Conservation (phyloP, 257 asterid genomes). For the Catharanthus roseus region DNA sequence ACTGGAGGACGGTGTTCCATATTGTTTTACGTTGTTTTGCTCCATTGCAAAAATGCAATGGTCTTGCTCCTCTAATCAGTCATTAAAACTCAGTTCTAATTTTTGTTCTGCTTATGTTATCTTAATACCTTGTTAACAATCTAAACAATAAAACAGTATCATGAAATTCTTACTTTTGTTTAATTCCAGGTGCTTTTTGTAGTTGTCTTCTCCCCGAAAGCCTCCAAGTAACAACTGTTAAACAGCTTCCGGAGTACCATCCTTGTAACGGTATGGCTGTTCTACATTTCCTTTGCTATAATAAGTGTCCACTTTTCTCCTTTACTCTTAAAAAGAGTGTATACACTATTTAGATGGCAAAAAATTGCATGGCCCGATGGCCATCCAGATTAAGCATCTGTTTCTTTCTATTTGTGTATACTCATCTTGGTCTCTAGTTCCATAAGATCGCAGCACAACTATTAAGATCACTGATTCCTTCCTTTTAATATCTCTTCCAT, state of each 20-base stretch:
- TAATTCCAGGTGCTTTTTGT: conserved; percentile 44
- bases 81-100: not conserved
- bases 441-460: not conserved
- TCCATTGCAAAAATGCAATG: not conserved
- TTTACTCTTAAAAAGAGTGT: not conserved
- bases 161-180: not conserved
- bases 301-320: not conserved
- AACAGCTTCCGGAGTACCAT: conserved; percentile 49
- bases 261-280: conserved; percentile 31
- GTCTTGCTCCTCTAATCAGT: not conserved
- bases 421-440: not conserved
- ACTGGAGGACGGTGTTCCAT: not conserved
- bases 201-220: conserved; percentile 53
- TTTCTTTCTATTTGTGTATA: not conserved
- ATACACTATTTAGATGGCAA: not conserved
- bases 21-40: not conserved
- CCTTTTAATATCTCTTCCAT: not conserved
- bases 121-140: not conserved
- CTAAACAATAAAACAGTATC: not conserved
- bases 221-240: conserved; percentile 46
- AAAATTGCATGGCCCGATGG: not conserved
- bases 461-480: not conserved
- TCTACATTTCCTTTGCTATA: not conserved
- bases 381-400: not conserved
- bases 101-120: not conserved